phyloP scores from a whole-genome alignment of 495 filamentous ascomycete species.

The Hyaloscypha variabilis region DNA sequence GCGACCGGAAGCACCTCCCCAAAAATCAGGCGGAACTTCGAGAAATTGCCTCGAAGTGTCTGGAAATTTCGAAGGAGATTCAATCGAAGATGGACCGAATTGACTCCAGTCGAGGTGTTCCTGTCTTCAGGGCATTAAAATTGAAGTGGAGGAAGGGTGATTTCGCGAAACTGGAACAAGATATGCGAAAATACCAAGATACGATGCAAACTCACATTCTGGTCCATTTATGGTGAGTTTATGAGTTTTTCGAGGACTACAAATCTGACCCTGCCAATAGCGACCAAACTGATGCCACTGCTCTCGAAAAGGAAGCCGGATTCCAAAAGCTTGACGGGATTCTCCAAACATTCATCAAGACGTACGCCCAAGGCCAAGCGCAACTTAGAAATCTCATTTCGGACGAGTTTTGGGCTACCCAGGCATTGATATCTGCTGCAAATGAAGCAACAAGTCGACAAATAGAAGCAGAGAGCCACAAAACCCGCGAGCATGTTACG shows the following conservation, averaged over 20 bases:
- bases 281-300: conserved; percentile 21
- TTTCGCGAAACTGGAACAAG: conserved; percentile 21
- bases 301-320: conserved; percentile 20
- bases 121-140: conserved; percentile 10
- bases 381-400: background rate
- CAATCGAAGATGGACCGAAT: conserved; percentile 19
- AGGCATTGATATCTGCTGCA: background rate
- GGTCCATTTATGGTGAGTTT: conserved; percentile 24
- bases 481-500: conserved; percentile 6
- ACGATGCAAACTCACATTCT: conserved; percentile 24
- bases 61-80: conserved; percentile 12
- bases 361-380: background rate
- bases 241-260: background rate
- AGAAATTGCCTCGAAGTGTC: conserved; percentile 24
- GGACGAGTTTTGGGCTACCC: conserved; percentile 2
- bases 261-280: conserved; percentile 2
- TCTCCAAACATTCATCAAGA: conserved; percentile 10
- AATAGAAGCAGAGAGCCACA: background rate
- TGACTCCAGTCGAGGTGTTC: conserved; percentile 10
- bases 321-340: conserved; percentile 21
- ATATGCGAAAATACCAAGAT: conserved; percentile 20
- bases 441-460: background rate
- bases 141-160: conserved; percentile 9
- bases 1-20: conserved; percentile 1
- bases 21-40: conserved; percentile 17